Percentiles rank a stretch among this genome's conserved stretches.
phyloP scores from a whole-genome alignment of 1,284 basidiomycete species.

The Sporisorium sorghi region DNA sequence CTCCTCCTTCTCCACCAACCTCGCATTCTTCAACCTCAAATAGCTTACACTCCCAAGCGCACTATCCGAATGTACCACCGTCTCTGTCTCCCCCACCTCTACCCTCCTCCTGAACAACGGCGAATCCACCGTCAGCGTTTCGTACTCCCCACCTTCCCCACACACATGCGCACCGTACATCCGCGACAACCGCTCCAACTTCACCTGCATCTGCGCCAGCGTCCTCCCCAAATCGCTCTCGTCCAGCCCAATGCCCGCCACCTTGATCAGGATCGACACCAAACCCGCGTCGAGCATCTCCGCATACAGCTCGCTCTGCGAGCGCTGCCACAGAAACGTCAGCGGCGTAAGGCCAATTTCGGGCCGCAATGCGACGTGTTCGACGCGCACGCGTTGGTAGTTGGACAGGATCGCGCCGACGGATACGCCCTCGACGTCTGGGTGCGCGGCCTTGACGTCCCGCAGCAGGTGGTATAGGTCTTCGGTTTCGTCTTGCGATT shows the following conservation, averaged over 20 bases:
- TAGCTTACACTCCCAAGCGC: constrained; percentile 65
- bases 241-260: constrained; percentile 90
- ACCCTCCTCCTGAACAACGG: constrained; percentile 87
- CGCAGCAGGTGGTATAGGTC: constrained; percentile 85
- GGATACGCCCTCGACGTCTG: constrained; percentile 86
- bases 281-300: constrained; percentile 88
- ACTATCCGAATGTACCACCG: constrained; percentile 61
- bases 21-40: constrained; percentile 50
- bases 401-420: constrained; percentile 97
- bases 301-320: constrained; percentile 83
- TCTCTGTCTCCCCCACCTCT: constrained; percentile 70
- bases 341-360: constrained; percentile 83
- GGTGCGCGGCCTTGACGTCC: constrained; percentile 78
- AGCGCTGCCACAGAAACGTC: constrained; percentile 92
- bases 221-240: constrained; percentile 81
- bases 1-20: constrained; percentile 50
- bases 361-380: constrained; percentile 78
- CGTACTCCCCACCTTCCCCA: constrained; percentile 98
- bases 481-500: constrained; percentile 85
- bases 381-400: constrained; percentile 95
- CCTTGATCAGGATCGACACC: constrained; percentile 90
- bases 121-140: constrained; percentile 89
- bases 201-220: constrained; percentile 80
- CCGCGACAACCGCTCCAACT: constrained; percentile 79
- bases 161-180: constrained; percentile 92